phyloP scores from a whole-genome alignment of 257 asterid species.

The Knoxia roxburghii region DNA sequence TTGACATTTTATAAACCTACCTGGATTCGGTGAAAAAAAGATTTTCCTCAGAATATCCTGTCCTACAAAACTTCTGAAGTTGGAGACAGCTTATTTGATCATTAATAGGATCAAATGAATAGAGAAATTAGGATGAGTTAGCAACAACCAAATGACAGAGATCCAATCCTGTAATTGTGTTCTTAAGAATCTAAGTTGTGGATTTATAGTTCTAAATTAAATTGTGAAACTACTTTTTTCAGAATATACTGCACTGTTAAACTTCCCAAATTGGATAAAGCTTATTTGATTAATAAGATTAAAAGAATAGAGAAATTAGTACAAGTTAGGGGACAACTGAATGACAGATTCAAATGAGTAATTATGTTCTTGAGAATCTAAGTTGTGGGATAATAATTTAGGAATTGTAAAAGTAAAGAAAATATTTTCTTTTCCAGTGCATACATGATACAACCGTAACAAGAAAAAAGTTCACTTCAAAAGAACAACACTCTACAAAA shows the following conservation, averaged over 20 bases:
- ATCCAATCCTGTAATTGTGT: too few relatives aligned
- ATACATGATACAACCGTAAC: slow-evolving; percentile 4
- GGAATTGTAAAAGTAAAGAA: background rate
- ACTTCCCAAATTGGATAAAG: background rate
- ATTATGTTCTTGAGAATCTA: background rate
- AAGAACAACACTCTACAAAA: background rate
- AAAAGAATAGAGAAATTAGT: background rate
- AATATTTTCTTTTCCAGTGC: background rate
- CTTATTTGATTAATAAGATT: background rate
- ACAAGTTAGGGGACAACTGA: background rate
- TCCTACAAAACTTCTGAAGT: too few relatives aligned
- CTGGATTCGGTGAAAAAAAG: background rate
- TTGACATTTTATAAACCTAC: background rate
- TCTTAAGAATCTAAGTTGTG: too few relatives aligned
- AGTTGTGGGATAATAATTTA: background rate
- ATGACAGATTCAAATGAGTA: background rate
- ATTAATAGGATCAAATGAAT: too few relatives aligned
- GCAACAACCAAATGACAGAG: too few relatives aligned
- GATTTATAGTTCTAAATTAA: too few relatives aligned
- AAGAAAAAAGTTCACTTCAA: background rate
- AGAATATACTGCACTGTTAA: background rate
- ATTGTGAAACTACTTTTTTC: too few relatives aligned
- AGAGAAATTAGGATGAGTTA: too few relatives aligned
- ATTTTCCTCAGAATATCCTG: background rate
- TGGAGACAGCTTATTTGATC: too few relatives aligned